phyloP scores from a whole-genome alignment of 1,284 basidiomycete species.

The Sphaerobolus stellatus region DNA sequence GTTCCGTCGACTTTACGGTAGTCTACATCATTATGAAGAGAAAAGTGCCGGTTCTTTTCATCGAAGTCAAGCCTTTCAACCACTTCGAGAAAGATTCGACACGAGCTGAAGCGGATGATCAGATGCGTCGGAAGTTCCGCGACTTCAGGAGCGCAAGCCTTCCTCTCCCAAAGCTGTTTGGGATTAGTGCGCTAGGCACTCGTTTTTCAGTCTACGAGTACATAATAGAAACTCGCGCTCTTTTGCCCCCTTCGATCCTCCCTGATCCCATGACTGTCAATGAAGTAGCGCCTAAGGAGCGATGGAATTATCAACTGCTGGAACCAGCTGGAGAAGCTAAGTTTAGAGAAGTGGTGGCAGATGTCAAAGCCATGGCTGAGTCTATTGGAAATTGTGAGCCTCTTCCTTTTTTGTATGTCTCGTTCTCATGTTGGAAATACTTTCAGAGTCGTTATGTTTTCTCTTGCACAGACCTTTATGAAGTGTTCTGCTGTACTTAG shows the following conservation, averaged over 20 bases:
- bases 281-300: neutral
- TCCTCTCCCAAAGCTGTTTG: conserved; percentile 21
- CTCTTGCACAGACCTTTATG: no score
- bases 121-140: conserved; percentile 23
- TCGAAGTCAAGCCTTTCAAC: conserved; percentile 22
- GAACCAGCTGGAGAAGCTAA: neutral
- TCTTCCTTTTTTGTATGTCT: neutral
- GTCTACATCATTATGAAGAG: conserved; percentile 19
- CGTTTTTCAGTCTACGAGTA: conserved; percentile 26
- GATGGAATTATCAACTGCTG: conserved; percentile 1
- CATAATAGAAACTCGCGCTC: conserved; percentile 5
- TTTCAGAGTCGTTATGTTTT: no score
- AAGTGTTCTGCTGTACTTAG: no score
- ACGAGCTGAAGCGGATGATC: conserved; percentile 21
- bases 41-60: conserved; percentile 22
- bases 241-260: conserved; percentile 8
- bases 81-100: conserved; percentile 15
- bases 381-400: neutral
- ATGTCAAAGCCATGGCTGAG: neutral
- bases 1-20: conserved; percentile 20
- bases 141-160: conserved; percentile 13
- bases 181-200: conserved; percentile 23
- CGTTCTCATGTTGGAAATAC: no score
- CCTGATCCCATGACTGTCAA: neutral
- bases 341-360: neutral